phyloP scores from a whole-genome alignment of 169 alveolate species.

The Cyclospora cayetanensis region DNA sequence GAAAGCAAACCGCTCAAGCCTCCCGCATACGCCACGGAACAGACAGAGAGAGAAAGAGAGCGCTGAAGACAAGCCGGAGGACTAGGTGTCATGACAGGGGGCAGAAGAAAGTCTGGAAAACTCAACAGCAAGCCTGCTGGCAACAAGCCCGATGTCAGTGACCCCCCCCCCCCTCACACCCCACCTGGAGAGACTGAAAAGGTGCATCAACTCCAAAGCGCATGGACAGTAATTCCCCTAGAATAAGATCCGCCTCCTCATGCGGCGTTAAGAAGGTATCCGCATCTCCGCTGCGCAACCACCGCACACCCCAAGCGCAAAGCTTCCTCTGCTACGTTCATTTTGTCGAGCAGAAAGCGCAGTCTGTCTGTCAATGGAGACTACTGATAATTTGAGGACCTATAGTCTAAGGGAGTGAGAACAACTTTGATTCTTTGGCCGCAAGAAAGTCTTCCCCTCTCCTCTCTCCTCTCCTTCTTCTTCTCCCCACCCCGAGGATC shows the following conservation, averaged over 20 bases:
- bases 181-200: conserved; percentile 21
- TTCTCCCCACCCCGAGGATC: neutral
- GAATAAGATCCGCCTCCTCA: conserved; percentile 9
- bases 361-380: too few species aligned
- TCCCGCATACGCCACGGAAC: too few species aligned
- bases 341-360: too few species aligned
- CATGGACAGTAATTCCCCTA: conserved; percentile 19
- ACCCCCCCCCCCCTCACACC: too few species aligned
- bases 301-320: neutral
- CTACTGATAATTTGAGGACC: too few species aligned
- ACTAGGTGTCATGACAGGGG: neutral
- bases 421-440: neutral
- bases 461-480: neutral
- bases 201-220: conserved; percentile 58
- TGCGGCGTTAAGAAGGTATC: conserved; percentile 9
- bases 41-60: neutral
- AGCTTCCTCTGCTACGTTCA: too few species aligned
- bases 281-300: conserved; percentile 2
- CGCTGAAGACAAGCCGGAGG: neutral
- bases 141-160: too few species aligned
- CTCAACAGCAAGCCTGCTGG: neutral
- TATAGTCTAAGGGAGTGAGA: too few species aligned
- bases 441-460: neutral
- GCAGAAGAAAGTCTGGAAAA: neutral
- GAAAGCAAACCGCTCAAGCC: too few species aligned